Evolutionary conservation across 352 stramenopile genomes (phyloP).

Genomic region (Halophytophthora batemanensis): DNA sequence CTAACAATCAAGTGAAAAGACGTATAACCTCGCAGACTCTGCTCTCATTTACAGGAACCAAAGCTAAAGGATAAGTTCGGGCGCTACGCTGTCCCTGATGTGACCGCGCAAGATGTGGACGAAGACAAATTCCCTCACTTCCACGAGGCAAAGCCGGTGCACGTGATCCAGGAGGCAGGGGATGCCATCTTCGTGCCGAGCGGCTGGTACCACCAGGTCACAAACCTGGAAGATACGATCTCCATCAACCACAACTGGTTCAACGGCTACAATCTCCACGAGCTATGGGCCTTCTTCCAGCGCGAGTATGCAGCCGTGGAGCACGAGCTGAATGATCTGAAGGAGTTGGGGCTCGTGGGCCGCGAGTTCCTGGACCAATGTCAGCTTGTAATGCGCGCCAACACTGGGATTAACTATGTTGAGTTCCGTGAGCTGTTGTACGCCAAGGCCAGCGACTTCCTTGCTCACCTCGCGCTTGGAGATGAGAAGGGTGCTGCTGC

Average conservation of each 20-base stretch:
- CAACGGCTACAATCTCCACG: conserved; percentile 76
- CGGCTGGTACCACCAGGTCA: conserved; percentile 95
- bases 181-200: conserved; percentile 96
- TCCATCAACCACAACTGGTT: conserved; percentile 99
- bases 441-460: conserved; percentile 43
- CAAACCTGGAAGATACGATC: conserved; percentile 91
- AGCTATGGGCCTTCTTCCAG: conserved; percentile 75
- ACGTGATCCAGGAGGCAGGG: conserved; percentile 58
- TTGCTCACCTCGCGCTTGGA: conserved; percentile 4
- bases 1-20: not conserved
- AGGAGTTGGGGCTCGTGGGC: conserved; percentile 53
- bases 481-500: not conserved
- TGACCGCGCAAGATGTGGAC: conserved; percentile 45
- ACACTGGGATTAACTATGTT: conserved; percentile 73
- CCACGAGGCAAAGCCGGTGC: conserved; percentile 37
- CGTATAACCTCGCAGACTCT: conserved; percentile 3
- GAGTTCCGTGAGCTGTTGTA: conserved; percentile 60
- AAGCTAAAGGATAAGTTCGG: conserved; percentile 79
- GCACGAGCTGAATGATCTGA: conserved; percentile 56
- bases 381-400: conserved; percentile 72
- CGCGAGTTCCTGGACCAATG: conserved; percentile 64
- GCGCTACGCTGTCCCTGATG: conserved; percentile 49
- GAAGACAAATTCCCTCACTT: conserved; percentile 50
- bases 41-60: conserved; percentile 38
- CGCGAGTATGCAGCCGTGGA: conserved; percentile 56